Conservation (phyloP, 1,139 yeast genomes). For the Yamadazyma membranifaciens region DNA sequence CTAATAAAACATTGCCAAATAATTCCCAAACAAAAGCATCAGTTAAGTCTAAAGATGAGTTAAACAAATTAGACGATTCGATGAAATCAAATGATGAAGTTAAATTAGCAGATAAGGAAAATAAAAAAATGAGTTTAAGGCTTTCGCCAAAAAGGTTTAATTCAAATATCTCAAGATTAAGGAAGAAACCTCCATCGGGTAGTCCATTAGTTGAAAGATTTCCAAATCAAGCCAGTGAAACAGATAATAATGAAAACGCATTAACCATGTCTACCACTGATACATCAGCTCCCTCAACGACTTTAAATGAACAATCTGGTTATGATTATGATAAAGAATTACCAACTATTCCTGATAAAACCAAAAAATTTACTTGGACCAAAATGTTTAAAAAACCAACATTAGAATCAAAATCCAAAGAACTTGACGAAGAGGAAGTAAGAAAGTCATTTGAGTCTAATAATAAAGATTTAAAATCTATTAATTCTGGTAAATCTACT, state of each 20-base stretch:
- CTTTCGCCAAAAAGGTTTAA: conserved; percentile 7
- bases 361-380: conserved; percentile 13
- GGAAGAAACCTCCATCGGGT: conserved; percentile 12
- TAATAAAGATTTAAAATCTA: conserved; percentile 8
- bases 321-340: neutral
- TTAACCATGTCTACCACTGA: neutral
- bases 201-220: conserved; percentile 13
- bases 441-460: neutral
- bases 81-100: too few species aligned
- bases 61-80: neutral
- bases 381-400: conserved; percentile 13
- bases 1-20: too few species aligned
- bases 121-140: conserved; percentile 1
- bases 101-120: too few species aligned
- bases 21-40: too few species aligned
- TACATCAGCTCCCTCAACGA: neutral
- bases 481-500: conserved; percentile 7
- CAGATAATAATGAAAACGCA: neutral
- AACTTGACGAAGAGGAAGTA: neutral
- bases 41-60: neutral
- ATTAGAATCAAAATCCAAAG: neutral
- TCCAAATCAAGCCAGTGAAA: neutral
- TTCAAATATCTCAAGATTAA: conserved; percentile 5
- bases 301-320: neutral
- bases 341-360: neutral